Evolutionary conservation across 176 grass and related monocot genomes (phyloP).

Genomic region (Zoysia japonica): DNA sequence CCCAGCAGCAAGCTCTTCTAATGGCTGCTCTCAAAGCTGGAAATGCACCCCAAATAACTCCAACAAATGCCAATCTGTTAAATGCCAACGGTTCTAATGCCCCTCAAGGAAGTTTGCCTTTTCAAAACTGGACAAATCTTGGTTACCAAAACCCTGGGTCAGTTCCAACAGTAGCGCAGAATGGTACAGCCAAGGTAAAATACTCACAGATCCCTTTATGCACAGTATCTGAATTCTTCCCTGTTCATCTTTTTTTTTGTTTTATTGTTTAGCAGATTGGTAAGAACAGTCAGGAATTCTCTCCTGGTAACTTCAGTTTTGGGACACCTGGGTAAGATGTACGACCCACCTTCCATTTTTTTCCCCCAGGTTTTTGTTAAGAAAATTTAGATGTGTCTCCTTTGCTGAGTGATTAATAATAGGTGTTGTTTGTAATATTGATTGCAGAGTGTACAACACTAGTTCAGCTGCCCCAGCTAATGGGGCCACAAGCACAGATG

Average conservation of each 20-base stretch:
- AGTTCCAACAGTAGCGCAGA: slow-evolving; percentile 48
- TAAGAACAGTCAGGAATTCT: slow-evolving; percentile 43
- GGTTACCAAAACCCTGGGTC: slow-evolving; percentile 64
- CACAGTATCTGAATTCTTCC: slow-evolving; percentile 3
- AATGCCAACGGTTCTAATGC: slow-evolving; percentile 48
- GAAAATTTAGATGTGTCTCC: neutral
- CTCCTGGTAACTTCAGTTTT: slow-evolving; percentile 61
- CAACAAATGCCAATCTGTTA: slow-evolving; percentile 53
- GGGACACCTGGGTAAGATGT: slow-evolving; percentile 63
- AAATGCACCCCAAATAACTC: slow-evolving; percentile 46
- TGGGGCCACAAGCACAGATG: slow-evolving; percentile 34
- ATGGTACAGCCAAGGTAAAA: slow-evolving; percentile 53
- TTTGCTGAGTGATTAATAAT: neutral
- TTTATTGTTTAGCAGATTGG: slow-evolving; percentile 53
- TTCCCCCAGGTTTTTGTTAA: neutral
- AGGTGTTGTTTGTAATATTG: slow-evolving; percentile 9
- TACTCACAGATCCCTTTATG: neutral
- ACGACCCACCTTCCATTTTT: neutral
- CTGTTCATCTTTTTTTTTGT: slow-evolving; percentile 10
- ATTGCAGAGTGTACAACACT: slow-evolving; percentile 54
- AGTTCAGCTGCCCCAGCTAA: slow-evolving; percentile 48
- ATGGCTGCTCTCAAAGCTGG: slow-evolving; percentile 84
- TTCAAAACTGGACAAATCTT: slow-evolving; percentile 65
- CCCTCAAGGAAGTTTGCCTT: slow-evolving; percentile 43
- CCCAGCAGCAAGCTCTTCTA: slow-evolving; percentile 94